Evolutionary conservation across 441 rosid genomes (phyloP), one percentile per base, ranked within the genome.

Genomic region (Macaranga tanarius): DNA sequence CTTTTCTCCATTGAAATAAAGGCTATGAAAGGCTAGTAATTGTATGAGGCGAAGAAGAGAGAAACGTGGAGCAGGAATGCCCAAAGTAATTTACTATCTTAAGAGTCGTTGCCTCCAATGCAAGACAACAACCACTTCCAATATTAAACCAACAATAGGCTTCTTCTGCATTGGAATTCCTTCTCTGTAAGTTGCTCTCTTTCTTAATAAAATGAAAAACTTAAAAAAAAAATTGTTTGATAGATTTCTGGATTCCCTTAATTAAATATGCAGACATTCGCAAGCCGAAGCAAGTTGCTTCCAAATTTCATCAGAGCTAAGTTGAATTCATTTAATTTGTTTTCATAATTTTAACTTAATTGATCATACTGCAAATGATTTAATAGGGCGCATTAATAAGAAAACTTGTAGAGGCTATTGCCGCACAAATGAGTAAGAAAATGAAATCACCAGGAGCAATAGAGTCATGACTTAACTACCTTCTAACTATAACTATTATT

Each of bases 251-350:
- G 12, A 12, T 44, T 10, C 38, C 47, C 38, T 60, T 64, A 42
- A 48, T 64, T 76, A 54, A 31, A 5, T 47, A 45, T 66, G 58
- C 82, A 86, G 90, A 70, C 63, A 65, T 60, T 48, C 23, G 52
- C 65, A 70, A 76, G 69, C 76, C 69, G 72, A 55, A 65, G 60
- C 51, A 76, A 73, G 76, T 75, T 71, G 52, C 69, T 82, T 31
- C 83, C 80, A 70, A 74, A 70, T 70, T 54, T 70, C 47, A 31
- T 73, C 12, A 47, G 80, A 79, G 85, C 89, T 82, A 81, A 83
- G 86, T 70, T 72, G 47, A 50, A 50, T 25, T 64, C 10, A 25
- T 42, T 9, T 67, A n/a, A n/a, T n/a, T n/a, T n/a, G n/a, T n/a
- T n/a, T n/a, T n/a, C n/a, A n/a, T n/a, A n/a, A n/a, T n/a, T n/a